A percentile compares a stretch with the other conserved stretches of the same genome.
Evolutionary conservation across 116 monocot species (phyloP).

Genomic region (Thalassia testudinum): DNA sequence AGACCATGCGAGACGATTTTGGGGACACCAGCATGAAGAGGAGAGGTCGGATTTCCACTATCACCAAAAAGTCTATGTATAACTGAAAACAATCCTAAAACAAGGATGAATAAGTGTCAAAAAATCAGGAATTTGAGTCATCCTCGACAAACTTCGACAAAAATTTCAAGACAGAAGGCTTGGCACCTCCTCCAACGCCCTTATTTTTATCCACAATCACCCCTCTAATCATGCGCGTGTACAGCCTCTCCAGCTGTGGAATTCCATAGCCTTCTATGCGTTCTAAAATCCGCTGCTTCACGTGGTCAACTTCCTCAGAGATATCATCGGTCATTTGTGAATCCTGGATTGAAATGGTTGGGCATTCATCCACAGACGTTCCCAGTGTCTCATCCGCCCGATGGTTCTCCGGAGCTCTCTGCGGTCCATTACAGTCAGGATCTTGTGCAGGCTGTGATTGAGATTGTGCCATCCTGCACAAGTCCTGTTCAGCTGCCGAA

Average conservation of each 20-base stretch:
- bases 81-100: too few species aligned
- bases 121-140: constrained; percentile 52
- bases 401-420: constrained; percentile 15
- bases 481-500: constrained; percentile 5
- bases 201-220: constrained; percentile 22
- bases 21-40: too few species aligned
- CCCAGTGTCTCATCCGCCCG: constrained; percentile 1
- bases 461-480: constrained; percentile 1
- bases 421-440: constrained; percentile 12
- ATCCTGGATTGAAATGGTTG: constrained; percentile 1
- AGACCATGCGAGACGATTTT: too few species aligned
- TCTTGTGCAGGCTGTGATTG: constrained; percentile 15
- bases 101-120: background rate
- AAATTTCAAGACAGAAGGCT: constrained; percentile 43
- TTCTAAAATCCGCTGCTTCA: constrained; percentile 45
- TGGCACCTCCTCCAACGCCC: constrained; percentile 32
- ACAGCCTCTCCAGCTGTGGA: constrained; percentile 80
- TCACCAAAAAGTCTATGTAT: too few species aligned
- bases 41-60: too few species aligned
- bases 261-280: constrained; percentile 35
- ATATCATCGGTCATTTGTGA: constrained; percentile 19
- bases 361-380: background rate
- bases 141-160: constrained; percentile 61
- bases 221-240: constrained; percentile 46
- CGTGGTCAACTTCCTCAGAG: constrained; percentile 13